Evolutionary conservation across 352 stramenopile genomes (phyloP), one percentile per base, ranked within the genome.

Genomic region (Globisporangium recalcitrans): DNA sequence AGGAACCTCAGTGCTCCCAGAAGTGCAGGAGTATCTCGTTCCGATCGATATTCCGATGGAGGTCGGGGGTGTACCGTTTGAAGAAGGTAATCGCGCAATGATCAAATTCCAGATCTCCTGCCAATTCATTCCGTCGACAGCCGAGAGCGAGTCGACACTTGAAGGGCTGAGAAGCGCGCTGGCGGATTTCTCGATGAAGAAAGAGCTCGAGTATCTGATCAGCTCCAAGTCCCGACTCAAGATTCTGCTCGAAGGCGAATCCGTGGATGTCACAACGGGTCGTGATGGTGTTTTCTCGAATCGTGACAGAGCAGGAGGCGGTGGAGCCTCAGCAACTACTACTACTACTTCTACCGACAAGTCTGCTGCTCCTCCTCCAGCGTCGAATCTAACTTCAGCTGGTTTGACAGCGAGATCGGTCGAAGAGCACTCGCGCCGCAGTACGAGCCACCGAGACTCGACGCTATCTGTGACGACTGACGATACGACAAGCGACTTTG

Each of bases 151-250:
- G 34, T n/a, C 21, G 9, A 44, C 24, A n/a, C 24, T 62, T 3
- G 32, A 64, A 19, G 55, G n/a, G 0, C 13, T 63, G 27, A 32
- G 16, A 52, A 66, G 72, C 53, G 57, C 68, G n/a, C 31, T 87
- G 8, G 66, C 63, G 7, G 73, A 68, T 16, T 82, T 80, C 38
- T 67, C 74, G 11, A 62, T 85, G 48, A 75, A 79, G 53, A 80
- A 78, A 24, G 74, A 88, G 52, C 60, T 90, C 26, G 76, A 83
- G 42, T 63, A 76, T 8, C 65, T 92, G 9, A 67, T 86, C n/a
- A 82, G 67, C 13, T 87, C 80, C 16, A 90, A 89, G 58, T 77
- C 74, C 0, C 80, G 87, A 38, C 66, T 92, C 13, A 90, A 89
- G 51, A 58, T 80, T 14, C 46, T 90, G 31, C 72, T 93, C 4